A percentile compares a stretch with the other conserved stretches of the same genome.
These are phyloP conservation scores for Agaricus bisporus DNA, from an alignment of 768 basidiomycete species.

Conservation along the genomic window DNA sequence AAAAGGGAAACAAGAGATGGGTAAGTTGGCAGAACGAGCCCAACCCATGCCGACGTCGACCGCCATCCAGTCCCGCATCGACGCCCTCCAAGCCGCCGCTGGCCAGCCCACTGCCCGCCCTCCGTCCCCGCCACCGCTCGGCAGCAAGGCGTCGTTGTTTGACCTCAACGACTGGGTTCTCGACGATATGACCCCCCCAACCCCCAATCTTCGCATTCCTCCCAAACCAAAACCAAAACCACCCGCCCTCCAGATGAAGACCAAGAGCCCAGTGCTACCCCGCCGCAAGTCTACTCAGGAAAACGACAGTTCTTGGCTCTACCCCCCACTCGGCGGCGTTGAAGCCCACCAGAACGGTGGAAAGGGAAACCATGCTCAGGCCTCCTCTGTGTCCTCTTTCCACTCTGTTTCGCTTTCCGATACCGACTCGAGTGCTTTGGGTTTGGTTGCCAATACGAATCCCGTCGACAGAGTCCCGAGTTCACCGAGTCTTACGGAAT, in stretches of 20 bases:
- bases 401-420: slow-evolving; percentile 79
- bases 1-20: slow-evolving; percentile 1
- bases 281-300: slow-evolving; percentile 1
- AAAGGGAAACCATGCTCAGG: slow-evolving; percentile 24
- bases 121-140: slow-evolving; percentile 42
- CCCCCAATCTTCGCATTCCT: neutral
- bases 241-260: slow-evolving; percentile 1
- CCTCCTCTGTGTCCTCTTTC: slow-evolving; percentile 75
- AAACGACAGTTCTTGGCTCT: slow-evolving; percentile 19
- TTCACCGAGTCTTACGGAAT: slow-evolving; percentile 57
- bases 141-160: slow-evolving; percentile 55
- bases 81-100: slow-evolving; percentile 50
- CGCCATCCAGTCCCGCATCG: slow-evolving; percentile 52
- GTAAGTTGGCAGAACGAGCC: neutral
- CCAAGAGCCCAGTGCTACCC: slow-evolving; percentile 3
- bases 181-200: slow-evolving; percentile 42
- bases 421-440: slow-evolving; percentile 35
- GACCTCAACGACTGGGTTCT: slow-evolving; percentile 73
- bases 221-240: slow-evolving; percentile 10
- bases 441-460: slow-evolving; percentile 28
- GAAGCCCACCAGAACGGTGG: neutral
- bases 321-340: slow-evolving; percentile 11
- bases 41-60: slow-evolving; percentile 32
- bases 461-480: slow-evolving; percentile 22
- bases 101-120: slow-evolving; percentile 18